These are phyloP conservation scores for Xylaria sp. DNA, from an alignment of 2,329 filamentous ascomycete species.

Conservation along the genomic window DNA sequence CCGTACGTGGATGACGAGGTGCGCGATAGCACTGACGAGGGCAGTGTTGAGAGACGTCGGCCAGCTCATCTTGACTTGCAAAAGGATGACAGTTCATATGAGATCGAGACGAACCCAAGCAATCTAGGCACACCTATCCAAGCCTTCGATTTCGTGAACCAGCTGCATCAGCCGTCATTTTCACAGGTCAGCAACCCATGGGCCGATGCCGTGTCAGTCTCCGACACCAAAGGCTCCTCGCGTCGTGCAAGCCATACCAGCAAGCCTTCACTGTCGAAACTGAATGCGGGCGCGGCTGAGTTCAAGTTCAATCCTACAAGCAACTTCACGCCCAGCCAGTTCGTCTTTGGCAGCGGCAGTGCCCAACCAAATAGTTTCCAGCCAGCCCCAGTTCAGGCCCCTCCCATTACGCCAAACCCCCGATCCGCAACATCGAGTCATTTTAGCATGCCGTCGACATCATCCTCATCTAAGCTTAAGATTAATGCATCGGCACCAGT, in stretches of 20 bases:
- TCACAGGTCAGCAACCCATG: constrained; percentile 66
- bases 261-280: constrained; percentile 72
- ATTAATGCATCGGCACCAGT: constrained; percentile 72
- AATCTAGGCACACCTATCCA: constrained; percentile 67
- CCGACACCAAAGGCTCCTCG: constrained; percentile 41
- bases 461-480: constrained; percentile 44
- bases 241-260: constrained; percentile 62
- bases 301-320: constrained; percentile 74
- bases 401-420: constrained; percentile 40
- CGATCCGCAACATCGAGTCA: constrained; percentile 44
- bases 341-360: constrained; percentile 50
- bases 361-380: constrained; percentile 45
- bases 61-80: constrained; percentile 44
- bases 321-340: constrained; percentile 54
- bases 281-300: constrained; percentile 88
- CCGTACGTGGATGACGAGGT: constrained; percentile 62
- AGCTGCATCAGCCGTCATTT: constrained; percentile 56
- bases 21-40: constrained; percentile 43
- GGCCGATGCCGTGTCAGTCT: constrained; percentile 53
- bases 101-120: constrained; percentile 75
- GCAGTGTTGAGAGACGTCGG: constrained; percentile 42
- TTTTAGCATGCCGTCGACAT: constrained; percentile 45
- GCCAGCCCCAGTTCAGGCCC: constrained; percentile 50
- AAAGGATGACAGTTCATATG: constrained; percentile 58
- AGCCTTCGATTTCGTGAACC: constrained; percentile 49